These are phyloP conservation scores for Euphorbia corollata DNA, from an alignment of 441 rosid genomes.

Conservation along the genomic window DNA sequence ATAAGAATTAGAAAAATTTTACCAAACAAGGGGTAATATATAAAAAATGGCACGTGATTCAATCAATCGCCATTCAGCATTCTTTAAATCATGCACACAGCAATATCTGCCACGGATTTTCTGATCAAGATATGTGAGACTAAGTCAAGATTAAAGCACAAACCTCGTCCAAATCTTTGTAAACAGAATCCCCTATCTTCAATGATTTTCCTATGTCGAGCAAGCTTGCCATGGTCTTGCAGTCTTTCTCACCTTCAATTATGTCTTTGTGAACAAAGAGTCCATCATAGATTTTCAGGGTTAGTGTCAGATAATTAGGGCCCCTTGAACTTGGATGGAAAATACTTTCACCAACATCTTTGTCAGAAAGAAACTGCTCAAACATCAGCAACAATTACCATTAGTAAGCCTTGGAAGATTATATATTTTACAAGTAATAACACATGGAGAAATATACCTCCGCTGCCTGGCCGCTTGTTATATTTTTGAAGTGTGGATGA, in stretches of 20 bases:
- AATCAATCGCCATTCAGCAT: background rate
- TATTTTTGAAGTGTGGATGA: conserved; percentile 78
- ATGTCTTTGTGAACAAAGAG: conserved; percentile 79
- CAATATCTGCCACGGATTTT: background rate
- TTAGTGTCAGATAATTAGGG: conserved; percentile 59
- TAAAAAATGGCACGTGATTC: too few relatives aligned
- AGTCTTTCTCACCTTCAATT: conserved; percentile 72
- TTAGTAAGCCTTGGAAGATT: background rate
- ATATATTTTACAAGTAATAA: too few relatives aligned
- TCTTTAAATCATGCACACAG: background rate
- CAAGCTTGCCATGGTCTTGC: conserved; percentile 61
- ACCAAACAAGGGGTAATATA: too few relatives aligned
- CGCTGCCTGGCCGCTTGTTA: conserved; percentile 60
- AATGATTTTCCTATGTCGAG: conserved; percentile 67
- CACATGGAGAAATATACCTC: conserved; percentile 37
- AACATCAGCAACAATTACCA: background rate
- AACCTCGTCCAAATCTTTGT: conserved; percentile 79
- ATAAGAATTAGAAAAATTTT: too few relatives aligned
- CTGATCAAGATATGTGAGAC: background rate
- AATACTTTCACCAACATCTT: conserved; percentile 69
- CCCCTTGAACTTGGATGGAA: conserved; percentile 80
- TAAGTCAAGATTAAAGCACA: conserved; percentile 1
- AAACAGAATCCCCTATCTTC: conserved; percentile 71
- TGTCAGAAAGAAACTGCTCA: conserved; percentile 56
- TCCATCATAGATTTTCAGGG: conserved; percentile 62